Base-by-base conservation (phyloP, 2,329 filamentous ascomycete genomes). In the Fusarium lateritium region DNA sequence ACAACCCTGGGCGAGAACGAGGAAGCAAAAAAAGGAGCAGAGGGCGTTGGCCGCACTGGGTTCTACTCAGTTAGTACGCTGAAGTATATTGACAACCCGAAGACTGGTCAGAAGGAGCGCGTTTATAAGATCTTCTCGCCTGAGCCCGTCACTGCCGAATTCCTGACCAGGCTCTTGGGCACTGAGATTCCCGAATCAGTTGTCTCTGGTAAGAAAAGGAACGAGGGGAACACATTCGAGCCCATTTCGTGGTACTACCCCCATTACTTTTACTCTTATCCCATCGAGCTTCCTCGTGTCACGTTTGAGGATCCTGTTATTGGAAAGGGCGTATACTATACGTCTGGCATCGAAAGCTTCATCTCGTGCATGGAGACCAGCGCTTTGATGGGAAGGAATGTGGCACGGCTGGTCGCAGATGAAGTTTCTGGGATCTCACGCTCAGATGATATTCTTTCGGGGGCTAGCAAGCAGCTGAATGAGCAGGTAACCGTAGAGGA, bases 331-430 rank as follows among this genome's bases (percentile, higher is more conserved):
- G 74, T 95, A 15, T 96, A 89, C 79, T 92, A 92, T 76, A 91
- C 89, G 0, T 89, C 88, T 13, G 89, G 88, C 4, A 97, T 98
- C 43, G 95, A 98, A 81, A 91, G 91, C 71, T 98, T 99, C 77
- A 97, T 98, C 71, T 96, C 92, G 11, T 97, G 94, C 0, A 98
- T 99, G 96, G 96, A 99, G 83, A 98, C 96, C 8, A 97, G 91
- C 77, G 92, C 93, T 2, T 80, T 98, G 71, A 96, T 96, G 89
- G 96, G 96, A 1, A 93, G 88, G 86, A 96, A 96, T 76, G 90
- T 96, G 21, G 93, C 93, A 10, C 85, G 84, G 67, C 80, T 96
- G 55, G 83, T 95, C 45, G 84, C 89, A 1, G 88, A 94, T 73
- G 87, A 87, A 52, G 88, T 74, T 78, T 67, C 78, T 66, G 73